Evolutionary conservation across 352 stramenopile species (phyloP).

Genomic region (Pythium utonaiense): DNA sequence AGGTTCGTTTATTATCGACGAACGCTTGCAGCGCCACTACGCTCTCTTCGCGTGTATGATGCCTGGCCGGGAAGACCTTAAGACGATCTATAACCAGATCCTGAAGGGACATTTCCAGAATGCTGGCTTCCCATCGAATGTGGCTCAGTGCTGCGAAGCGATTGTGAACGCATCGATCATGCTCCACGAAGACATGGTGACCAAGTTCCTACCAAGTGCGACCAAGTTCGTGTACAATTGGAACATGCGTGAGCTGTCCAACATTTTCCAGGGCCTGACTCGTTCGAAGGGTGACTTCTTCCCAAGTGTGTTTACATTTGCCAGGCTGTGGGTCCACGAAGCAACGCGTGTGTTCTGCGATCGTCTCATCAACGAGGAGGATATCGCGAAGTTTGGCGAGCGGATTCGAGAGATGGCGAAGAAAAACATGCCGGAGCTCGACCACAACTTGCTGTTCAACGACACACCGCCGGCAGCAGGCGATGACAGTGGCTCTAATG

Average conservation of each 20-base stretch:
- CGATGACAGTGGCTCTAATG: constrained; percentile 32
- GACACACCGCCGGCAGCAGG: constrained; percentile 34
- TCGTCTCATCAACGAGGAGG: constrained; percentile 93
- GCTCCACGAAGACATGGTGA: constrained; percentile 91
- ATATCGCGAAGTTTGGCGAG: constrained; percentile 91
- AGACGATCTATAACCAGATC: constrained; percentile 95
- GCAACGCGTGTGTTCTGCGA: constrained; percentile 96
- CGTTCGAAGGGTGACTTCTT: constrained; percentile 93
- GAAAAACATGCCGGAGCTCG: constrained; percentile 88
- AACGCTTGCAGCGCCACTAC: constrained; percentile 95
- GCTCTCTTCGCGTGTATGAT: constrained; percentile 95
- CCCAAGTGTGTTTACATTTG: constrained; percentile 76
- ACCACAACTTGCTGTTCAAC: constrained; percentile 82
- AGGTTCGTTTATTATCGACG: constrained; percentile 96
- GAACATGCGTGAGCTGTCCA: constrained; percentile 97
- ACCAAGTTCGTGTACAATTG: constrained; percentile 99
- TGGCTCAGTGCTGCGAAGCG: constrained; percentile 70
- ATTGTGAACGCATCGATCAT: constrained; percentile 91
- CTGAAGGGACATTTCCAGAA: constrained; percentile 92
- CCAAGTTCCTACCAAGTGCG: constrained; percentile 93
- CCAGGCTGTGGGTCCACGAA: constrained; percentile 95
- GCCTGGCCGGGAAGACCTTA: constrained; percentile 92
- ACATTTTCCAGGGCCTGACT: constrained; percentile 95
- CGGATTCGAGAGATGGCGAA: constrained; percentile 92
- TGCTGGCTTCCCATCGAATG: constrained; percentile 58